phyloP scores from a whole-genome alignment of 1,139 yeast genomes.

The Hanseniaspora sp. region DNA sequence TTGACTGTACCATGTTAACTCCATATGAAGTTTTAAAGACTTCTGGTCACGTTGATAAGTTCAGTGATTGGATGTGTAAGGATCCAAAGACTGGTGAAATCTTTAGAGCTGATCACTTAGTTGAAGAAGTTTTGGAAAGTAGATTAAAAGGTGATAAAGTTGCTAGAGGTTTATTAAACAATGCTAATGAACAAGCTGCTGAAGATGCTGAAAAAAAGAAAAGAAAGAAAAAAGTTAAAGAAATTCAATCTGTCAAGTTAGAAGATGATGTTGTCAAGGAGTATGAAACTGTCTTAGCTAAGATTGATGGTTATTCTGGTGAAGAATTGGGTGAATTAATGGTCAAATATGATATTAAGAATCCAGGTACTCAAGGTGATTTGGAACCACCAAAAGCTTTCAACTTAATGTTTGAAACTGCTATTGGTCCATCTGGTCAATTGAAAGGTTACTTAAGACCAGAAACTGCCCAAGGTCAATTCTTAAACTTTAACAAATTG shows the following conservation, averaged over 20 bases:
- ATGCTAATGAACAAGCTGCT: constrained; percentile 49
- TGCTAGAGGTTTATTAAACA: constrained; percentile 66
- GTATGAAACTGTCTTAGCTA: constrained; percentile 77
- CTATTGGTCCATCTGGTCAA: constrained; percentile 97
- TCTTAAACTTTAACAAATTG: constrained; percentile 84
- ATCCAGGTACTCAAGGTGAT: constrained; percentile 80
- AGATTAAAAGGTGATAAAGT: constrained; percentile 93
- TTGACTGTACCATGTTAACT: constrained; percentile 94
- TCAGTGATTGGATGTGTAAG: constrained; percentile 98
- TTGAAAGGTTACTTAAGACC: constrained; percentile 94
- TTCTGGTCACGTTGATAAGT: constrained; percentile 97
- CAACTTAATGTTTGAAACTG: constrained; percentile 98
- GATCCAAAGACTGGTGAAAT: constrained; percentile 94
- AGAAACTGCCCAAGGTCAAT: constrained; percentile 99
- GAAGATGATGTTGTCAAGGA: constrained; percentile 69
- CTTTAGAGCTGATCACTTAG: constrained; percentile 95
- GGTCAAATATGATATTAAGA: constrained; percentile 65
- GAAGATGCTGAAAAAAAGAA: constrained; percentile 63
- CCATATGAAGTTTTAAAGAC: constrained; percentile 96
- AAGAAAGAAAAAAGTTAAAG: constrained; percentile 95
- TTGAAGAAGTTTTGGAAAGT: constrained; percentile 92
- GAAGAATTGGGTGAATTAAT: constrained; percentile 83
- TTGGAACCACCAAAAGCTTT: constrained; percentile 88
- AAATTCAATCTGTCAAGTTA: constrained; percentile 75
- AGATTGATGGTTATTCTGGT: constrained; percentile 92